Evolutionary conservation across 2,329 filamentous ascomycete species (phyloP), one percentile per base, ranked within the genome.

Genomic region (Aureobasidium uvarum): DNA sequence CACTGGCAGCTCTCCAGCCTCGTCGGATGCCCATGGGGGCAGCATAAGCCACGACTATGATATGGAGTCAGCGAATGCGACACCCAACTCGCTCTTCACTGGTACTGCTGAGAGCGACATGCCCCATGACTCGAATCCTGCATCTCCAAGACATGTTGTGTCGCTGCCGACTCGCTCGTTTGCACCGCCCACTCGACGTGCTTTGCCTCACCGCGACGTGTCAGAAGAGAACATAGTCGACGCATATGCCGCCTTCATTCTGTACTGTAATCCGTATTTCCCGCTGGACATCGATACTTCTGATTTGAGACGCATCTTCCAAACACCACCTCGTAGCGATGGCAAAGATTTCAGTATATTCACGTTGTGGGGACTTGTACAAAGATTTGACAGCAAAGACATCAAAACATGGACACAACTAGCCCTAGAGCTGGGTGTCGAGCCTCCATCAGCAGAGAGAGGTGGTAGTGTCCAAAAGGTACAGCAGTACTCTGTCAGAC

Each of bases 391-490:
- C 69, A 80, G 81, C 25, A 93, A 91, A 73, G 91, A 96, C 72
- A 87, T 97, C 75, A 95, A 93, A 77, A 96, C 92, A 0, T 97
- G 93, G 93, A 91, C 90, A 46, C 91, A 96, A 74, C 75, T 97
- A 70, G 93, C 91, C 0, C 85, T 93, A 62, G 89, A 89, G 71
- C 81, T 97, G n/a, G 93, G 94, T 11, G 94, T 96, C 18, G 91
- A 96, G 72, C 89, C 89, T 3, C 92, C 92, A 2, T 89, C 91
- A 67, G 81, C 87, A 28, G 86, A 89, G 66, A 95, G 94, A 75
- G 90, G 96, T 78, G 74, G 75, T 56, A 96, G 92, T 75, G 88
- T 90, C 1, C 94, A 97, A 74, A 96, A 96, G 76, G 89, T 97
- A 66, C 92, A 96, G 75, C 93, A 97, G 75, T 97, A 96, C 80